Conservation (phyloP, 192 early-diverging fungal genomes). For the Backusella tarrabulga region DNA sequence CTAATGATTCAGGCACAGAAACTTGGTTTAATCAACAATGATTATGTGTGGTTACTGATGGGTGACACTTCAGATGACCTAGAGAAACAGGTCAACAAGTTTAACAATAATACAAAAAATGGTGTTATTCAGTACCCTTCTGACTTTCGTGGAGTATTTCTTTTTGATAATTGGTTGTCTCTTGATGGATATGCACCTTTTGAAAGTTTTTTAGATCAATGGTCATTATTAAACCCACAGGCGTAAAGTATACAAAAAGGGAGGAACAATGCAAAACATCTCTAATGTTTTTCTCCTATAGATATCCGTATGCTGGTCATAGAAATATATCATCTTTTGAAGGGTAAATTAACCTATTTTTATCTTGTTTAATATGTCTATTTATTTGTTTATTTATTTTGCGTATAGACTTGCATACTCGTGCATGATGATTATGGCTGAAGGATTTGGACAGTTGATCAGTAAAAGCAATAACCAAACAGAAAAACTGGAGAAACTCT, state of each 20-base stretch:
- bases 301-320: conserved; percentile 43
- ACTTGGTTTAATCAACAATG: conserved; percentile 32
- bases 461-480: conserved; percentile 28
- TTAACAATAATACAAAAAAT: conserved; percentile 21
- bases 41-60: conserved; percentile 47
- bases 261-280: not conserved
- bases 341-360: conserved; percentile 31
- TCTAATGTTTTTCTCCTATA: conserved; percentile 3
- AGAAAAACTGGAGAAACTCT: conserved; percentile 27
- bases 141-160: conserved; percentile 37
- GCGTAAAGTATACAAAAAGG: conserved; percentile 22
- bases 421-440: conserved; percentile 51
- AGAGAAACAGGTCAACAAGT: conserved; percentile 11
- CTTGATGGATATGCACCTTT: conserved; percentile 45
- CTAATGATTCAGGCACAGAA: conserved; percentile 40
- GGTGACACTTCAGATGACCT: conserved; percentile 36
- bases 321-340: conserved; percentile 48
- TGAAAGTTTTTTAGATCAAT: conserved; percentile 43
- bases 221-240: conserved; percentile 37
- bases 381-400: not conserved
- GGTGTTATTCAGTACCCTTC: conserved; percentile 8
- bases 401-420: conserved; percentile 45
- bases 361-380: not conserved
- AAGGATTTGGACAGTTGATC: conserved; percentile 40
- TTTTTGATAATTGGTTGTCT: conserved; percentile 46